Conservation (phyloP, 306 rosid species). For the Malus domestica region ASM211411v1 NC_041805.1:20405501-20406000, state of each 20-base stretch:
- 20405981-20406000: too few species aligned
- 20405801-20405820: neutral
- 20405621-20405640: too few species aligned
- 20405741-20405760: neutral
- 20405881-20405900: neutral
- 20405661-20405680: too few species aligned
- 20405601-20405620: constrained; percentile 81
- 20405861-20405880: too few species aligned
- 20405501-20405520: neutral
- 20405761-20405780: neutral
- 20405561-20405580: constrained; percentile 84
- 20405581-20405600: constrained; percentile 96
- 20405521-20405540: constrained; percentile 91
- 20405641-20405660: too few species aligned
- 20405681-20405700: too few species aligned
- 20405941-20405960: too few species aligned
- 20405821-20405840: neutral
- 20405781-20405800: neutral
- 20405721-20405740: constrained; percentile 11
- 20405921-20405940: too few species aligned
- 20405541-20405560: constrained; percentile 90
- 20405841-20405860: too few species aligned
- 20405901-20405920: neutral
- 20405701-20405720: too few species aligned
- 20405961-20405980: too few species aligned